A percentile compares a stretch with the other conserved stretches of the same genome.
Conservation (phyloP, 1,284 basidiomycete genomes). For the Leccinum solheimii region DNA sequence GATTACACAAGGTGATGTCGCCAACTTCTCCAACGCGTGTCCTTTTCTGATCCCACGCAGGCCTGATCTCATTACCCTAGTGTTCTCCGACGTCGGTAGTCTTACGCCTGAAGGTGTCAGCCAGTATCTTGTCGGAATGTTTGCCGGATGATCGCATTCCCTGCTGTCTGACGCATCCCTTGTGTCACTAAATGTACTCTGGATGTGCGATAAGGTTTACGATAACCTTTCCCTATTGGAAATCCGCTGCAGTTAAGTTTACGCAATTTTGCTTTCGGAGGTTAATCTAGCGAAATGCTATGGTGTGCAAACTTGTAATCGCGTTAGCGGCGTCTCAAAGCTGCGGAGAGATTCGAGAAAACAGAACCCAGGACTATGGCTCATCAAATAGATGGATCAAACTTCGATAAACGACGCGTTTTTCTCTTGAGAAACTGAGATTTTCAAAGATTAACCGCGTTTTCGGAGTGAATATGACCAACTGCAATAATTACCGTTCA, state of each 20-base stretch:
- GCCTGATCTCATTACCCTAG: constrained; percentile 85
- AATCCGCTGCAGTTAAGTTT: constrained; percentile 20
- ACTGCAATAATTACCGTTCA: constrained; percentile 2
- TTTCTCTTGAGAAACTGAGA: constrained; percentile 22
- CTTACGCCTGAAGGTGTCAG: constrained; percentile 90
- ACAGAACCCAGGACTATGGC: constrained; percentile 8
- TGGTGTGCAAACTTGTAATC: constrained; percentile 8
- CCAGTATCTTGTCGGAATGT: constrained; percentile 89
- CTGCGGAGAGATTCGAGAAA: constrained; percentile 16
- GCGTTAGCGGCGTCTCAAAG: constrained; percentile 13
- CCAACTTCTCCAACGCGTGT: constrained; percentile 14
- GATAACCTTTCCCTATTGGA: constrained; percentile 37
- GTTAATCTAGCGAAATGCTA: constrained; percentile 17
- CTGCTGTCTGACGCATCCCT: constrained; percentile 1
- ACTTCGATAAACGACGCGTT: constrained; percentile 20
- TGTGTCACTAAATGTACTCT: constrained; percentile 8
- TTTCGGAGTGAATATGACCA: constrained; percentile 13
- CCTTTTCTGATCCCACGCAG: constrained; percentile 42
- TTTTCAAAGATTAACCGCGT: constrained; percentile 30
- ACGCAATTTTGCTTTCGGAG: constrained; percentile 9
- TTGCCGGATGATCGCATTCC: constrained; percentile 56
- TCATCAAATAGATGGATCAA: constrained; percentile 24
- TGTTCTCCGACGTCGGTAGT: constrained; percentile 91
- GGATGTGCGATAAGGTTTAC: constrained; percentile 40
- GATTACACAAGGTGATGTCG: constrained; percentile 73